phyloP scores from a whole-genome alignment of 2,329 filamentous ascomycete species.

The Penicillium sp. region DNA sequence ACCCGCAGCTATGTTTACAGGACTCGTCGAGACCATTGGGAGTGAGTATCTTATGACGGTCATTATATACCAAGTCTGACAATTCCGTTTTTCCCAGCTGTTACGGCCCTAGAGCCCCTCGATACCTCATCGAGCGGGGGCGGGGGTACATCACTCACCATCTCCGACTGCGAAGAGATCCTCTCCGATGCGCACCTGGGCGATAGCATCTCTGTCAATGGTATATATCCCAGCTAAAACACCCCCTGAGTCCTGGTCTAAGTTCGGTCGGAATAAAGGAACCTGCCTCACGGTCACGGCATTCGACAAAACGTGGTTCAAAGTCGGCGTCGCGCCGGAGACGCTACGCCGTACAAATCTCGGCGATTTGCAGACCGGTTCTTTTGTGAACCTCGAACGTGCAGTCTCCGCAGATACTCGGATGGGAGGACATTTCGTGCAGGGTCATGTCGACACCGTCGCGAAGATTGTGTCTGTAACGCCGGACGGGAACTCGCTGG shows the following conservation, averaged over 20 bases:
- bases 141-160: conserved; percentile 85
- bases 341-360: conserved; percentile 94
- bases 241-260: background rate
- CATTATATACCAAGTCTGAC: conserved; percentile 19
- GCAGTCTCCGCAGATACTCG: conserved; percentile 86
- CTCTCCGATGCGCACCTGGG: conserved; percentile 79
- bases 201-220: conserved; percentile 93
- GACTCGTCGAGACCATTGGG: conserved; percentile 87
- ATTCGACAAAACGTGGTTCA: conserved; percentile 64
- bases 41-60: conserved; percentile 54
- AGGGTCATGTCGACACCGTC: conserved; percentile 91
- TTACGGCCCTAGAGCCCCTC: conserved; percentile 73
- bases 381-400: conserved; percentile 84
- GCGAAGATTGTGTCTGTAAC: conserved; percentile 68
- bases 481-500: conserved; percentile 84
- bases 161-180: conserved; percentile 69
- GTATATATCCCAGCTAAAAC: conserved; percentile 37
- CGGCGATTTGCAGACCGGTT: conserved; percentile 62
- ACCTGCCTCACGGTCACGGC: conserved; percentile 90
- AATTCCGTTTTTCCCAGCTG: conserved; percentile 53
- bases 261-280: conserved; percentile 34
- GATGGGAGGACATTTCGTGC: conserved; percentile 97
- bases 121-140: conserved; percentile 66
- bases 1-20: conserved; percentile 74
- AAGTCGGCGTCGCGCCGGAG: conserved; percentile 90